Evolutionary conservation across 768 basidiomycete genomes (phyloP), one percentile per base, ranked within the genome.

Genomic region (Boletus vinaceobasis): DNA sequence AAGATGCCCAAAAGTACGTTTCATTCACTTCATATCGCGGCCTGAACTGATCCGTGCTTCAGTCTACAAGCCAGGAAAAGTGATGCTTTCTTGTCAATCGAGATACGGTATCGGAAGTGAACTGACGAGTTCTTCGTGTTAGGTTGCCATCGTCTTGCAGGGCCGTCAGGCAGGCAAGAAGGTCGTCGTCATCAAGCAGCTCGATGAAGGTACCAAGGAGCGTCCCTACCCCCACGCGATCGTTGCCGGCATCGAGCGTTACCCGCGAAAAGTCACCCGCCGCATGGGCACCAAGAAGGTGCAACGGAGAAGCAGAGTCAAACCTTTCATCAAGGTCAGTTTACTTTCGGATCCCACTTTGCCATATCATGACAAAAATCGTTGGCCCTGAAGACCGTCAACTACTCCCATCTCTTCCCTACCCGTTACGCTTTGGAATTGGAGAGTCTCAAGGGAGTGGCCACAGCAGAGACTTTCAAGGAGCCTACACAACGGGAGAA

Each of bases 131-230:
- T 13, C 43, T 17, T n/a, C 14, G 2, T 13, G 17, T 5, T 60
- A 93, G 90, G 92, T 95, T 65, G 93, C 92, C 63, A 94, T 98
- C 78, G 86, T 98, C 75, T 91, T 98, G 72, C 91, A 94, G 78
- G 97, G 97, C 72, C 94, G 97, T 72, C 97, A 98, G 74, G 97
- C 97, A 62, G 97, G 97, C 71, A 93, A 92, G 81, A 99, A 99
- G 82, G 96, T 98, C 64, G 96, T 99, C 58, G 90, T 98, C 63
- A 93, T 99, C 76, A 97, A 95, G 78, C 96, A 98, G 75, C 72
- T 86, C 59, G 97, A 99, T 71, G 97, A 98, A 73, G 95, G 95
- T 39, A 93, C 88, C 65, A 98, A 98, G 78, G 93, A 94, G 65
- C 83, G 92, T 60, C 92, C 88, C 53, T 99, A 97, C 79, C 91